Conservation (phyloP, 2,329 filamentous ascomycete species). For the Aureobasidium melanogenum region DNA sequence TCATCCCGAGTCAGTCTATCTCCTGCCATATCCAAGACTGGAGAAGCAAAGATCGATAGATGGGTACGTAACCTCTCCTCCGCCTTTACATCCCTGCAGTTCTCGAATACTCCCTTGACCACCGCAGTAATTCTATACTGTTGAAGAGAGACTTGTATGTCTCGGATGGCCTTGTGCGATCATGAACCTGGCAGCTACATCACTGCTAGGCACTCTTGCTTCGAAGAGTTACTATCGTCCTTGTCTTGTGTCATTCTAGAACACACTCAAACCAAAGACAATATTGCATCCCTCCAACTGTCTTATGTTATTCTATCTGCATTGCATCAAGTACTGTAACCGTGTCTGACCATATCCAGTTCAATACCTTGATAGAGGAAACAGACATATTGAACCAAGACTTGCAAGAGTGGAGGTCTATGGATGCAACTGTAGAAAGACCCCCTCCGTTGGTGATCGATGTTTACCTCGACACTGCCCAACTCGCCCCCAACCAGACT, state of each 20-base stretch:
- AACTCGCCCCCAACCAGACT: conserved; percentile 73
- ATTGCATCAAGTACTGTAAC: background rate
- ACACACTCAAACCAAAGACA: background rate
- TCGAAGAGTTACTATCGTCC: background rate
- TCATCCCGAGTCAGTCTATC: conserved; percentile 69
- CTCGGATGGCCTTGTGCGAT: background rate
- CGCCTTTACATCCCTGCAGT: background rate
- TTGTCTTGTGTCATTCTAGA: conserved; percentile 5
- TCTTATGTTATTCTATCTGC: background rate
- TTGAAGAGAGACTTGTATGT: background rate
- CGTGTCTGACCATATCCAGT: conserved; percentile 46
- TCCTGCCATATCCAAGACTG: conserved; percentile 46
- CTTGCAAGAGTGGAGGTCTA: conserved; percentile 70
- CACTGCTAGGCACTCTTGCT: background rate
- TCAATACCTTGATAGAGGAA: conserved; percentile 89
- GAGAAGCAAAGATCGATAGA: conserved; percentile 66
- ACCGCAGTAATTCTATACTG: background rate
- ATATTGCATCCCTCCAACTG: background rate
- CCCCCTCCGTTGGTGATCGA: conserved; percentile 85
- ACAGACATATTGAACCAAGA: conserved; percentile 80
- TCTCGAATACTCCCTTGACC: conserved; percentile 1
- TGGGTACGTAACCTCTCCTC: conserved; percentile 54
- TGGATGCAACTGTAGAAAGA: conserved; percentile 65
- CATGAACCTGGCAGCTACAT: background rate
- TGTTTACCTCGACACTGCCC: conserved; percentile 58